Evolutionary conservation across 768 basidiomycete species (phyloP).

Genomic region (Mycena albidolilacea): DNA sequence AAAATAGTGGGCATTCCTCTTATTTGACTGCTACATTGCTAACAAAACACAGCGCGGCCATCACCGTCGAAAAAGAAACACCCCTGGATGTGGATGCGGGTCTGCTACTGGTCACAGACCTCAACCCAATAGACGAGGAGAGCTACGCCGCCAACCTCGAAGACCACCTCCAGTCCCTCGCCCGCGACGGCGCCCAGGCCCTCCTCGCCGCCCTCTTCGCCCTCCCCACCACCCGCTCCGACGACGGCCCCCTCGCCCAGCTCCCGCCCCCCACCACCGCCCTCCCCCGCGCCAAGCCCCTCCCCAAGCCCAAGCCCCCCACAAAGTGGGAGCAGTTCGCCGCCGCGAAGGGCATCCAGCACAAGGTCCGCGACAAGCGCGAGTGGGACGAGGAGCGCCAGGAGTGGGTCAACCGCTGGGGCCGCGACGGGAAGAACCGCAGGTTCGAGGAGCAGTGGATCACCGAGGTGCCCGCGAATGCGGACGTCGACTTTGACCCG

Average conservation of each 20-base stretch:
- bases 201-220: constrained; percentile 86
- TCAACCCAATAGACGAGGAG: constrained; percentile 88
- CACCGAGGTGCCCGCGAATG: constrained; percentile 89
- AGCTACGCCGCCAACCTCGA: constrained; percentile 88
- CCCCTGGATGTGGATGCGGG: constrained; percentile 88
- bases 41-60: constrained; percentile 66
- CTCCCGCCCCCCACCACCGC: constrained; percentile 84
- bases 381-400: constrained; percentile 97
- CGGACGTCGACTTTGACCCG: constrained; percentile 88
- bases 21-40: constrained; percentile 5
- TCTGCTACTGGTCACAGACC: constrained; percentile 88
- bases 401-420: constrained; percentile 94
- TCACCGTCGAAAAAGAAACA: constrained; percentile 82
- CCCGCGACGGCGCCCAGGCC: constrained; percentile 86
- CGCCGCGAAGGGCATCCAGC: constrained; percentile 92
- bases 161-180: constrained; percentile 82
- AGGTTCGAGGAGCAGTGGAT: constrained; percentile 91
- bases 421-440: constrained; percentile 90
- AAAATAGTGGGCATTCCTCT: constrained; percentile 70
- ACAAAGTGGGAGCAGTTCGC: constrained; percentile 99
- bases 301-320: constrained; percentile 92
- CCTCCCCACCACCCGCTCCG: constrained; percentile 82
- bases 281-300: constrained; percentile 91
- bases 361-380: constrained; percentile 82
- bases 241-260: constrained; percentile 86